Base-by-base conservation (phyloP, 257 asterid species). In the Osmanthus fragrans region DNA sequence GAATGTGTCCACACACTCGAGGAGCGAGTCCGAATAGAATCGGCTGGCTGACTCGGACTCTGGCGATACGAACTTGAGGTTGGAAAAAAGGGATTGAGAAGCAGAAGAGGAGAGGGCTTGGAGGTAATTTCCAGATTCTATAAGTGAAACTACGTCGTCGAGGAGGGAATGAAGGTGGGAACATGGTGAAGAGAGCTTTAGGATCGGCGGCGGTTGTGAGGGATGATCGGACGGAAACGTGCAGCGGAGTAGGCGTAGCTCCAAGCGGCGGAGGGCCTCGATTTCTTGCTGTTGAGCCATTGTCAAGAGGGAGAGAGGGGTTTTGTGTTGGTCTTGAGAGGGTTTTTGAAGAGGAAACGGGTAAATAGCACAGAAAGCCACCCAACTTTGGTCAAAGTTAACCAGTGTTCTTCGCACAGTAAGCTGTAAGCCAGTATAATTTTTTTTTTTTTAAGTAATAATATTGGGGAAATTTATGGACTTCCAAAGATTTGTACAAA, bases 211-310 rank as follows among this genome's bases (percentile, higher is more conserved):
- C 45, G n/a, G 73, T n/a, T 58, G 32, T 4, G 80, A 40, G 56
- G 85, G 82, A 69, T 63, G 29, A 10, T 85, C 87, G 18, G 89
- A 76, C 71, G 98, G 90, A 58, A 89, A 49, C 27, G 97, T 78
- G 86, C 96, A 91, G 76, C 92, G 96, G 80, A 95, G 90, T 70
- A 95, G 99, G 80, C 97, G 96, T 82, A 94, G 99, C 89, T 94
- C 99, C 67, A 91, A 75, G 19, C 85, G 78, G 67, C 94, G 96
- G 71, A 91, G 87, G 73, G 82, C 51, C 18, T 40, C 49, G 60
- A 63, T 36, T 49, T 75, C 60, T 29, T 54, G 13, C 45, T 34
- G 67, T 42, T 49, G 75, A 7, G 81, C 84, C 80, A 80, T 80
- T 25, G 19, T 3, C 3, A 12, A 32, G 69, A 25, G 2, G 6